Percentiles rank a stretch among this genome's conserved stretches.
phyloP scores from a whole-genome alignment of 192 early-diverging fungal species.

The Podila minutissima region DNA sequence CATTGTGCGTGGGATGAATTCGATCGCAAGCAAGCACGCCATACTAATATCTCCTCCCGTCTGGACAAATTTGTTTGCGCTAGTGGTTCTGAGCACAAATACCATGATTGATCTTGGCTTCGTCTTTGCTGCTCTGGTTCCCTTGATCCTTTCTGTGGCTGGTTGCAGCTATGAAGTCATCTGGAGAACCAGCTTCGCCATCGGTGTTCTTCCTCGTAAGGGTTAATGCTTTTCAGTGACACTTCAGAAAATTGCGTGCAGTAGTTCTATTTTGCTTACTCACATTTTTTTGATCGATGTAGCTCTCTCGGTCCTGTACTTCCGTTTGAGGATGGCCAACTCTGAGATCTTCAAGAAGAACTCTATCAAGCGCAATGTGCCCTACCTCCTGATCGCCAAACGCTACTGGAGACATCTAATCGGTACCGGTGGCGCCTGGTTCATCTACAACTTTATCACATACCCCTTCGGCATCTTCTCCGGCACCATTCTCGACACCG shows the following conservation, averaged over 20 bases:
- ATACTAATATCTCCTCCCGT: no score
- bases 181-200: constrained; percentile 60
- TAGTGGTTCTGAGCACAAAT: constrained; percentile 12
- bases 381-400: constrained; percentile 53
- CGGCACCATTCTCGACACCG: constrained; percentile 1
- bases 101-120: constrained; percentile 48
- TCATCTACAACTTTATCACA: constrained; percentile 9
- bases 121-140: constrained; percentile 34
- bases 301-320: constrained; percentile 43
- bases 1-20: no score
- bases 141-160: constrained; percentile 52
- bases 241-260: no score
- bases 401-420: constrained; percentile 57
- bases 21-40: no score
- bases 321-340: constrained; percentile 60
- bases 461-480: constrained; percentile 5
- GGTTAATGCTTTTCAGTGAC: no score
- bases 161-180: constrained; percentile 39
- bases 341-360: constrained; percentile 50
- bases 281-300: no score
- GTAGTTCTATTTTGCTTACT: no score
- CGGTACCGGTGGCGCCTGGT: constrained; percentile 28
- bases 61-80: no score
- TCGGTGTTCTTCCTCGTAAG: constrained; percentile 42
- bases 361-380: constrained; percentile 50